Percentiles rank a stretch among this genome's conserved stretches.
phyloP scores from a whole-genome alignment of 1,284 basidiomycete genomes.

The Sparassis latifolia region DNA sequence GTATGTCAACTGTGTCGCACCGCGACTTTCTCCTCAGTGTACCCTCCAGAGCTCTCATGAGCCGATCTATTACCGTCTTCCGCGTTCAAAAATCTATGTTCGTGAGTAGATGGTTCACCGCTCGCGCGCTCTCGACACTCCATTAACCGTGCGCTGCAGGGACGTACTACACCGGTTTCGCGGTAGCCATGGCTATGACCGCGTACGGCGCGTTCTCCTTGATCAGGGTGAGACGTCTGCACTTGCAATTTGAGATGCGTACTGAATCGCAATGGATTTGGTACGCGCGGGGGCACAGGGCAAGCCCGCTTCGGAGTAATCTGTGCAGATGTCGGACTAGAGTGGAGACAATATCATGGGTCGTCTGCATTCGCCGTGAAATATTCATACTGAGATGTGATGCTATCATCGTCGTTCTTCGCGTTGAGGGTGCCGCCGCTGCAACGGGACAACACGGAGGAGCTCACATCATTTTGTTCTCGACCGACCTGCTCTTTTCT shows the following conservation, averaged over 20 bases:
- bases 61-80: conserved; percentile 41
- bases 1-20: conserved; percentile 29
- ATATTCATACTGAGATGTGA: too few relatives aligned
- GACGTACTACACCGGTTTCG: conserved; percentile 46
- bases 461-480: too few relatives aligned
- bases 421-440: too few relatives aligned
- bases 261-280: too few relatives aligned
- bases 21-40: neutral
- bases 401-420: too few relatives aligned
- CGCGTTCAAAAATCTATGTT: conserved; percentile 42
- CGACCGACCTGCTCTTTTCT: too few relatives aligned
- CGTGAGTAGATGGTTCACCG: conserved; percentile 25
- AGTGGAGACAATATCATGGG: conserved; percentile 12
- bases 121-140: too few relatives aligned
- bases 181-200: conserved; percentile 46
- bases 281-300: conserved; percentile 13
- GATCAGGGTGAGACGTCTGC: conserved; percentile 39
- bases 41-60: conserved; percentile 28
- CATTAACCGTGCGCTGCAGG: conserved; percentile 29
- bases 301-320: conserved; percentile 21
- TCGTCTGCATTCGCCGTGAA: neutral
- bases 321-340: conserved; percentile 5
- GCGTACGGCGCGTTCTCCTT: conserved; percentile 44
- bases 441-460: too few relatives aligned
- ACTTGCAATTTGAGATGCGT: neutral